Percentiles rank a stretch among this genome's conserved stretches.
phyloP scores from a whole-genome alignment of 306 rosid genomes.

The Dicorynia guianensis region DNA sequence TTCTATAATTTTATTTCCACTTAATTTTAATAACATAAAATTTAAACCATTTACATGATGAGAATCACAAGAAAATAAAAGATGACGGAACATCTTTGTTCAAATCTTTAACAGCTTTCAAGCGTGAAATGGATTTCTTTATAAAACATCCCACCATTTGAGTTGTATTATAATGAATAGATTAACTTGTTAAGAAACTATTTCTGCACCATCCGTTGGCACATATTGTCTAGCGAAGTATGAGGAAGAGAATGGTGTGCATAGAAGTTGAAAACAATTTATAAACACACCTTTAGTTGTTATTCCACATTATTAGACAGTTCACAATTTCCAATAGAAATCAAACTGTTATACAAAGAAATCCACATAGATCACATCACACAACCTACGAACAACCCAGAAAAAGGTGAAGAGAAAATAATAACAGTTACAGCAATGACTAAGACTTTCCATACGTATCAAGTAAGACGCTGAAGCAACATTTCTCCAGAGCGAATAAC shows the following conservation, averaged over 20 bases:
- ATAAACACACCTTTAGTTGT: slow-evolving; percentile 24
- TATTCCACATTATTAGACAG: slow-evolving; percentile 10
- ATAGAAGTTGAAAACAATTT: neutral
- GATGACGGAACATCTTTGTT: too few species aligned
- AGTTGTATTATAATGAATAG: too few species aligned
- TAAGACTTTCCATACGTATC: slow-evolving; percentile 21
- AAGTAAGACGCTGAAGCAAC: neutral
- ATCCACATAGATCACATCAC: slow-evolving; percentile 23
- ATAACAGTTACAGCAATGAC: neutral
- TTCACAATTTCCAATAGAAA: slow-evolving; percentile 8
- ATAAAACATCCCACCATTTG: too few species aligned
- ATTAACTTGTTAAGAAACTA: too few species aligned
- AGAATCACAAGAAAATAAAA: too few species aligned
- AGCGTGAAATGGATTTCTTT: too few species aligned
- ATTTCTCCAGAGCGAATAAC: slow-evolving; percentile 20
- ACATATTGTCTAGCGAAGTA: too few species aligned
- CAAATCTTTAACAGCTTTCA: too few species aligned
- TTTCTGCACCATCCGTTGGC: too few species aligned
- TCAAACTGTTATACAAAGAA: neutral
- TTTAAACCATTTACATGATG: too few species aligned
- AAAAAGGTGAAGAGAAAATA: neutral
- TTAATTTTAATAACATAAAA: too few species aligned
- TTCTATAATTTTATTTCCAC: too few species aligned
- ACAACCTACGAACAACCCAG: slow-evolving; percentile 31
- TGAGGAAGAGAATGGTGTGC: neutral